phyloP scores from a whole-genome alignment of 768 basidiomycete species.

The Boletus sensibilis region DNA sequence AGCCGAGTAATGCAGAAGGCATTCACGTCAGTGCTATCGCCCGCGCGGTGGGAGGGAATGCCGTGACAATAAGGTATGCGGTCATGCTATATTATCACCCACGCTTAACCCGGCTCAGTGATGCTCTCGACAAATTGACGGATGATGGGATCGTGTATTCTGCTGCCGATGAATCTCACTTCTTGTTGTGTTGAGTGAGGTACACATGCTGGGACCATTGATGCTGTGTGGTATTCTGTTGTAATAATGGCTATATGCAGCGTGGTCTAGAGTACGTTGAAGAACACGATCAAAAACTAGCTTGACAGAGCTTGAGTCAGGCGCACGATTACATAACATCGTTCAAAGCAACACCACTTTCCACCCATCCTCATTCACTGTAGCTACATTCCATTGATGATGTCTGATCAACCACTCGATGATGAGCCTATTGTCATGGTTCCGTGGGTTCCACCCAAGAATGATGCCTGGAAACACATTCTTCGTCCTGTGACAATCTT shows the following conservation, averaged over 20 bases:
- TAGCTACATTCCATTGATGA: not conserved
- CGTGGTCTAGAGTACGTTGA: not conserved
- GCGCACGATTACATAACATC: slow-evolving; percentile 7
- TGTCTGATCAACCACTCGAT: slow-evolving; percentile 5
- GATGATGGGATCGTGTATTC: slow-evolving; percentile 78
- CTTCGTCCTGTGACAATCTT: slow-evolving; percentile 55
- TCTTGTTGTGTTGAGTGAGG: slow-evolving; percentile 46
- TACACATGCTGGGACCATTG: not conserved
- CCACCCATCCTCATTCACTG: not conserved
- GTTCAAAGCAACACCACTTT: not conserved
- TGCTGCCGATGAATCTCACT: slow-evolving; percentile 82
- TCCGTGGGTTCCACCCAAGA: slow-evolving; percentile 2
- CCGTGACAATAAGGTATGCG: slow-evolving; percentile 61
- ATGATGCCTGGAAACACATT: not conserved
- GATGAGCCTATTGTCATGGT: slow-evolving; percentile 4
- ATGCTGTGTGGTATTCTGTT: not conserved
- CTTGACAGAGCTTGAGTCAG: not conserved
- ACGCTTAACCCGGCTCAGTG: slow-evolving; percentile 38
- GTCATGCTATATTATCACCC: not conserved
- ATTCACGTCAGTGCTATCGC: slow-evolving; percentile 73
- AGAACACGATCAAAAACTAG: not conserved
- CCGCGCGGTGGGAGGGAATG: slow-evolving; percentile 56
- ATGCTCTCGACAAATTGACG: slow-evolving; percentile 74
- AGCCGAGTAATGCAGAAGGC: slow-evolving; percentile 57
- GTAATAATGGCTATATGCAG: not conserved